These are phyloP conservation scores for Begonia fuchsioides DNA, from an alignment of 306 rosid genomes.

Conservation along the genomic window DNA sequence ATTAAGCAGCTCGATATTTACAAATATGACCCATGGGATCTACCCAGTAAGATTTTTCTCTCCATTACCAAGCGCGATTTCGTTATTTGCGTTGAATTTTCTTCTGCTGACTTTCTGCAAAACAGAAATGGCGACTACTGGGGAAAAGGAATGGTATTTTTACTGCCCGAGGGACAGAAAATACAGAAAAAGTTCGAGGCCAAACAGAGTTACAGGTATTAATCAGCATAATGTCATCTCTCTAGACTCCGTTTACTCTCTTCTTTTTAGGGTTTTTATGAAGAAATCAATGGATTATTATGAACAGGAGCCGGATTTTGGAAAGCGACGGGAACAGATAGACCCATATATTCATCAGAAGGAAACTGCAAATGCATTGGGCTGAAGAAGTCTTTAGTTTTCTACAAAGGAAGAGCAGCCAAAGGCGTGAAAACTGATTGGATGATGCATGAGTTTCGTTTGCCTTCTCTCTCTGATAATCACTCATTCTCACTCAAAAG, in stretches of 20 bases:
- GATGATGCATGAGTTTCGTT: conserved; percentile 97
- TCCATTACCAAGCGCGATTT: neutral
- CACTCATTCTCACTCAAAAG: too few relatives aligned
- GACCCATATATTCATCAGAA: conserved; percentile 67
- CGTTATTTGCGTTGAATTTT: too few relatives aligned
- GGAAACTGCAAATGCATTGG: conserved; percentile 62
- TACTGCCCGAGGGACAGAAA: conserved; percentile 90
- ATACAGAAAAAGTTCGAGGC: conserved; percentile 52
- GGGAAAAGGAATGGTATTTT: conserved; percentile 91
- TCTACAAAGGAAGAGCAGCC: conserved; percentile 88
- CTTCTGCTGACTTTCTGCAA: conserved; percentile 1
- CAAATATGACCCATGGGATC: conserved; percentile 94
- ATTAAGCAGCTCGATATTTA: conserved; percentile 90
- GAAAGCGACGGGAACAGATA: conserved; percentile 93
- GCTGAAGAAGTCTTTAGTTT: conserved; percentile 76
- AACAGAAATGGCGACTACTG: conserved; percentile 47
- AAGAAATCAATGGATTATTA: conserved; percentile 14
- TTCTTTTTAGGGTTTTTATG: too few relatives aligned
- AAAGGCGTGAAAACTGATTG: conserved; percentile 83
- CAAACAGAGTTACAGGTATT: neutral
- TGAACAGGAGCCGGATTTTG: conserved; percentile 88
- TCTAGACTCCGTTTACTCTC: too few relatives aligned
- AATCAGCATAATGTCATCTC: too few relatives aligned
- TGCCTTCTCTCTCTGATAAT: conserved; percentile 43
- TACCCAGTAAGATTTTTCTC: conserved; percentile 53